phyloP scores from a whole-genome alignment of 2,329 filamentous ascomycete species.

The Fusarium coffeatum region DNA sequence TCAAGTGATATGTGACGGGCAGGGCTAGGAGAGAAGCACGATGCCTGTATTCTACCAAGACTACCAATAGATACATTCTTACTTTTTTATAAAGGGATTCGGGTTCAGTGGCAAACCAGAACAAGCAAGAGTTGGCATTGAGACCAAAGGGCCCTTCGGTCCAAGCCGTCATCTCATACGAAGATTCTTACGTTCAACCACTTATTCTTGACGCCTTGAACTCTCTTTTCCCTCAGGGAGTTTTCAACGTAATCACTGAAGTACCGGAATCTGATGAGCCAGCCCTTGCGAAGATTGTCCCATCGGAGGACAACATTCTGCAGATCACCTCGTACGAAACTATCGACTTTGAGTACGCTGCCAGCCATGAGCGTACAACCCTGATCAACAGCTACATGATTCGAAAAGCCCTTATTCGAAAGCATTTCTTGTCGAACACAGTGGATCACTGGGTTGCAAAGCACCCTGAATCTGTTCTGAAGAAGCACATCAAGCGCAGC shows the following conservation, averaged over 20 bases:
- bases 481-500: conserved; percentile 76
- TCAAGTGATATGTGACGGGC: conserved; percentile 17
- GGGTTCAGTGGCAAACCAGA: conserved; percentile 24
- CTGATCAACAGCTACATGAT: conserved; percentile 93
- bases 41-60: conserved; percentile 48
- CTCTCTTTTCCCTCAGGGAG: conserved; percentile 65
- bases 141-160: conserved; percentile 40
- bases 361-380: conserved; percentile 68
- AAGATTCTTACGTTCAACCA: conserved; percentile 89
- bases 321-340: conserved; percentile 90
- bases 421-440: conserved; percentile 90
- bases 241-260: conserved; percentile 67
- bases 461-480: conserved; percentile 76
- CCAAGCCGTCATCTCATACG: conserved; percentile 84
- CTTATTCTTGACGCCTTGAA: conserved; percentile 81
- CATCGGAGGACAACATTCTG: conserved; percentile 64
- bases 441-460: conserved; percentile 89
- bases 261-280: conserved; percentile 48
- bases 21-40: conserved; percentile 35
- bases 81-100: conserved; percentile 49
- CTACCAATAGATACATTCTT: conserved; percentile 53
- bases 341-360: conserved; percentile 83
- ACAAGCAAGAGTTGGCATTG: conserved; percentile 35
- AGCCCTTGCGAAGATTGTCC: conserved; percentile 53
- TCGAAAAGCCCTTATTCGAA: conserved; percentile 94